Conservation (phyloP, 75 land plant species). For the Larix kaempferi region DNA sequence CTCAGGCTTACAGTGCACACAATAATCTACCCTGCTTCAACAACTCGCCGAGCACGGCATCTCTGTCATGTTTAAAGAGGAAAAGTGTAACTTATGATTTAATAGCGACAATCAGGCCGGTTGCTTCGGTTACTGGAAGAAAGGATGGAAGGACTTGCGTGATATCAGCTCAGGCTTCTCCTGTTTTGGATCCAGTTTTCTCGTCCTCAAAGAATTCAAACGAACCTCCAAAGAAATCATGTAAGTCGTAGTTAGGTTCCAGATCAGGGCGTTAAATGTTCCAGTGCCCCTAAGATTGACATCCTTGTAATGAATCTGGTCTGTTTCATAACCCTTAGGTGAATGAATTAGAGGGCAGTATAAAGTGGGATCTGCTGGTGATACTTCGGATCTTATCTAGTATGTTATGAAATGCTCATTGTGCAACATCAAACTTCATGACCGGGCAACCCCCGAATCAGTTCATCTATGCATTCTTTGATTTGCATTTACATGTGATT, state of each 20-base stretch:
- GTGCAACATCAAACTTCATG: neutral
- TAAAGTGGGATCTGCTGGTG: neutral
- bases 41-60: neutral
- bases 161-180: slow-evolving; percentile 26
- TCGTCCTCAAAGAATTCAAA: slow-evolving; percentile 24
- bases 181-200: slow-evolving; percentile 31
- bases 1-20: slow-evolving; percentile 10
- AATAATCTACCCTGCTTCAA: neutral
- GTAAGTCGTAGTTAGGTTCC: slow-evolving; percentile 19
- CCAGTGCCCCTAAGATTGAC: neutral
- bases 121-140: slow-evolving; percentile 5
- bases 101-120: too few relatives aligned
- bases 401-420: neutral
- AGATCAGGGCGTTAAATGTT: neutral
- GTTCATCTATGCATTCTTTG: neutral
- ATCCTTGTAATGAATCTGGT: neutral
- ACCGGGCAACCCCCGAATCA: neutral
- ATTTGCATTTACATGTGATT: neutral
- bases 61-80: neutral
- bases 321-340: neutral
- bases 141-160: slow-evolving; percentile 1
- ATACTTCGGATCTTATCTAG: neutral
- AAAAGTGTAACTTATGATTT: too few relatives aligned
- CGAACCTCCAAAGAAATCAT: slow-evolving; percentile 44
- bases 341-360: neutral